A percentile compares a stretch with the other conserved stretches of the same genome.
phyloP scores from a whole-genome alignment of 1,284 basidiomycete species.

The Ceratobasidium sp. region DNA sequence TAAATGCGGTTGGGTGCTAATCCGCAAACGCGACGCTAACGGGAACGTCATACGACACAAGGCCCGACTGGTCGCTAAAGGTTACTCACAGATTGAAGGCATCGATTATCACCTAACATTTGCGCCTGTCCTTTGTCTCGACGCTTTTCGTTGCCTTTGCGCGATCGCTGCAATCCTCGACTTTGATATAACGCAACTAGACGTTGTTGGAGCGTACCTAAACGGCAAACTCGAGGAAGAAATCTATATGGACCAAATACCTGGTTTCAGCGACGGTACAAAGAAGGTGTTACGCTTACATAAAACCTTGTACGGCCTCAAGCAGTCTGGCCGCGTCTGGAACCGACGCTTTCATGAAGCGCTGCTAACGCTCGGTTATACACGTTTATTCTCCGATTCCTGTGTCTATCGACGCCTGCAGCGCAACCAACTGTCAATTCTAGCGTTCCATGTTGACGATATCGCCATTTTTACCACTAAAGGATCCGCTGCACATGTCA shows the following conservation, averaged over 20 bases:
- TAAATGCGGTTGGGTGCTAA: slow-evolving; percentile 21
- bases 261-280: slow-evolving; percentile 21
- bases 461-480: slow-evolving; percentile 19
- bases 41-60: slow-evolving; percentile 13
- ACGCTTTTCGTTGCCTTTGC: slow-evolving; percentile 49
- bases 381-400: slow-evolving; percentile 10
- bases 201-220: slow-evolving; percentile 58
- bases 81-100: slow-evolving; percentile 14
- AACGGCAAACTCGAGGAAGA: slow-evolving; percentile 55
- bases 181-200: slow-evolving; percentile 56
- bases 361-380: slow-evolving; percentile 16
- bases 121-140: slow-evolving; percentile 12
- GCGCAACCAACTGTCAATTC: not conserved
- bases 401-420: not conserved
- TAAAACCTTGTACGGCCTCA: slow-evolving; percentile 19
- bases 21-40: slow-evolving; percentile 7
- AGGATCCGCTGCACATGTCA: slow-evolving; percentile 14
- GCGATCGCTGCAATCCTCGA: slow-evolving; percentile 58
- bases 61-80: slow-evolving; percentile 7
- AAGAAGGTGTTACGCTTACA: not conserved
- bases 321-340: slow-evolving; percentile 19
- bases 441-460: slow-evolving; percentile 25
- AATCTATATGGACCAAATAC: slow-evolving; percentile 55
- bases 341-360: slow-evolving; percentile 4
- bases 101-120: slow-evolving; percentile 32